Percentiles rank a stretch among this genome's conserved stretches.
Conservation (phyloP, 179 eudicot species). For the Actinidia arguta region DNA sequence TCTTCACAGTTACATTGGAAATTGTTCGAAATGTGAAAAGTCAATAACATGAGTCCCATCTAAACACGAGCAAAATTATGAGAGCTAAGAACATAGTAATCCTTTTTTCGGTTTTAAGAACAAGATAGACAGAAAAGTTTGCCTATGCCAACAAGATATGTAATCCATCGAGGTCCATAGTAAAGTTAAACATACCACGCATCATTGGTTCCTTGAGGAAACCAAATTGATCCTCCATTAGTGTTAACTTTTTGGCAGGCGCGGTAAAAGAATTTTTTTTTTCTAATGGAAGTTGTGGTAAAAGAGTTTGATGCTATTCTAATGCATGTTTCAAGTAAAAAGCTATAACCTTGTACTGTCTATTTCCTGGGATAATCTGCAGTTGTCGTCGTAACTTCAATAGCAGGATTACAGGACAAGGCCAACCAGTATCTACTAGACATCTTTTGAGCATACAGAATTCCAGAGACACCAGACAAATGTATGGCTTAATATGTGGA, state of each 20-base stretch:
- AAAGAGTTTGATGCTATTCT: background rate
- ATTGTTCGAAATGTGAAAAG: constrained; percentile 42
- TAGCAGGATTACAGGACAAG: background rate
- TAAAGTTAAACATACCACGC: constrained; percentile 65
- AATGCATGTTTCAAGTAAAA: background rate
- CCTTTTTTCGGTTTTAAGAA: background rate
- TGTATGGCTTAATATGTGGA: background rate
- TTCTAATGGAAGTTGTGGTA: background rate
- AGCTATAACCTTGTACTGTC: background rate
- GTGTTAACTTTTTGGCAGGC: background rate
- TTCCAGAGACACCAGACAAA: background rate
- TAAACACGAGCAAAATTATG: constrained; percentile 27
- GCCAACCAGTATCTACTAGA: background rate
- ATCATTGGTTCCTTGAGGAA: constrained; percentile 38
- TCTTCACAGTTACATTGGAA: constrained; percentile 29
- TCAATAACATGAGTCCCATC: constrained; percentile 51
- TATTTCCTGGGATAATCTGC: background rate
- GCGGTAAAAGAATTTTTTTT: background rate
- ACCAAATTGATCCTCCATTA: constrained; percentile 11
- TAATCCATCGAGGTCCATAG: constrained; percentile 74
- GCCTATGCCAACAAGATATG: constrained; percentile 69
- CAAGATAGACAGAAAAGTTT: constrained; percentile 7
- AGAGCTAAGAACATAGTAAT: constrained; percentile 2
- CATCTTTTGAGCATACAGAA: background rate
- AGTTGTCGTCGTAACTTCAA: background rate